Percentiles rank a stretch among this genome's conserved stretches.
phyloP scores from a whole-genome alignment of 2,329 filamentous ascomycete genomes.

The Exophiala spinifera region DNA sequence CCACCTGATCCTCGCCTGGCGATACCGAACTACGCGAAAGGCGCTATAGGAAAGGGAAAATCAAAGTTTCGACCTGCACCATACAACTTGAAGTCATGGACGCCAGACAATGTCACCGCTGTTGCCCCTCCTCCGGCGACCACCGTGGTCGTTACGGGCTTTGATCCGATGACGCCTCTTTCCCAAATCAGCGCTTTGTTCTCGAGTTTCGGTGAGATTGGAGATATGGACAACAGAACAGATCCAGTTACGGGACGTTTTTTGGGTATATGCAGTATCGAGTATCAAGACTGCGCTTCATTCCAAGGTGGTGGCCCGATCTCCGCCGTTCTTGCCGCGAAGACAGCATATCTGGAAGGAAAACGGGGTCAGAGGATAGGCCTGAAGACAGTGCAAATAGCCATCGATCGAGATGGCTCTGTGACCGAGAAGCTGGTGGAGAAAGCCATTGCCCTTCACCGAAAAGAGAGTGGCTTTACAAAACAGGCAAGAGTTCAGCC shows the following conservation, averaged over 20 bases:
- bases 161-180: conserved; percentile 63
- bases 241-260: conserved; percentile 93
- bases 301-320: conserved; percentile 53
- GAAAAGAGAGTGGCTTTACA: conserved; percentile 47
- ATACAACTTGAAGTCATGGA: conserved; percentile 79
- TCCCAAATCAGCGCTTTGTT: conserved; percentile 74
- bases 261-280: conserved; percentile 87
- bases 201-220: conserved; percentile 79
- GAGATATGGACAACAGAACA: conserved; percentile 87
- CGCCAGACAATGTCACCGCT: conserved; percentile 77
- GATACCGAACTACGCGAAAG: conserved; percentile 60
- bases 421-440: conserved; percentile 78
- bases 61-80: conserved; percentile 67
- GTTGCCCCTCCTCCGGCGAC: conserved; percentile 78
- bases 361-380: conserved; percentile 80
- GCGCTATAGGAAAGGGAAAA: conserved; percentile 64
- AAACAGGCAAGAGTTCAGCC: conserved; percentile 30
- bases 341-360: conserved; percentile 67
- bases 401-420: conserved; percentile 83
- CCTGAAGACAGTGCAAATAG: conserved; percentile 71
- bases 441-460: conserved; percentile 66
- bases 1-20: conserved; percentile 78
- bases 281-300: conserved; percentile 70
- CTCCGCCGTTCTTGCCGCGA: conserved; percentile 75
- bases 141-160: conserved; percentile 91